phyloP scores from a whole-genome alignment of 257 asterid genomes.

The Petunia secreta region DNA sequence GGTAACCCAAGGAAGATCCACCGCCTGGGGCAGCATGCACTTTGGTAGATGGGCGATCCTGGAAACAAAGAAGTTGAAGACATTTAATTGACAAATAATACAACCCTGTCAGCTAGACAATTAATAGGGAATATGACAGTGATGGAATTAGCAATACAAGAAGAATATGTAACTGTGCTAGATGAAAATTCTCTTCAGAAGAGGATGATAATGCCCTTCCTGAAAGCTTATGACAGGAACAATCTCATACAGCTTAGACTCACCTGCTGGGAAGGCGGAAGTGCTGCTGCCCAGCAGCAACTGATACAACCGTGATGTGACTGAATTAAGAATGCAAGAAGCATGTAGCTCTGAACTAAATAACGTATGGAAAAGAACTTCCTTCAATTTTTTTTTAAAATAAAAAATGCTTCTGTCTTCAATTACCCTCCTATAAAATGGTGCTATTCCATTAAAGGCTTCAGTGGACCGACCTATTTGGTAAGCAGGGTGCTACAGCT shows the following conservation, averaged over 20 bases:
- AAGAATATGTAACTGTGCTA: conserved; percentile 1
- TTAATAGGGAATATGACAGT: neutral
- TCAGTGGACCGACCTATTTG: neutral
- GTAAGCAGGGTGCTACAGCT: neutral
- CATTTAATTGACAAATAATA: conserved; percentile 8
- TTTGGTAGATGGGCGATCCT: conserved; percentile 40
- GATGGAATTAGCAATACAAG: neutral
- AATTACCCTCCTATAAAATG: neutral
- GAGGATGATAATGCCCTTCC: neutral
- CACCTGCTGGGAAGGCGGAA: neutral
- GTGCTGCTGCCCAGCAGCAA: conserved; percentile 10
- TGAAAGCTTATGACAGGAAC: neutral
- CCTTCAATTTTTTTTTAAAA: neutral
- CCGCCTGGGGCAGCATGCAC: conserved; percentile 39
- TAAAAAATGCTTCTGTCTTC: neutral
- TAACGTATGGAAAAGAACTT: neutral
- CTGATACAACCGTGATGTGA: neutral
- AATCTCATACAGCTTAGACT: no score
- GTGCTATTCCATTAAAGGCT: neutral
- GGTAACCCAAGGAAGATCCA: conserved; percentile 36
- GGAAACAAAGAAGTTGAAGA: conserved; percentile 2
- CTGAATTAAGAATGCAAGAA: neutral
- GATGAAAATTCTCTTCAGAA: neutral
- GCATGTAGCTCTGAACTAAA: neutral
- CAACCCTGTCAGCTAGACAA: neutral